Evolutionary conservation across 2,329 filamentous ascomycete species (phyloP).

Genomic region (Ophiostoma novo-ulmi): DNA sequence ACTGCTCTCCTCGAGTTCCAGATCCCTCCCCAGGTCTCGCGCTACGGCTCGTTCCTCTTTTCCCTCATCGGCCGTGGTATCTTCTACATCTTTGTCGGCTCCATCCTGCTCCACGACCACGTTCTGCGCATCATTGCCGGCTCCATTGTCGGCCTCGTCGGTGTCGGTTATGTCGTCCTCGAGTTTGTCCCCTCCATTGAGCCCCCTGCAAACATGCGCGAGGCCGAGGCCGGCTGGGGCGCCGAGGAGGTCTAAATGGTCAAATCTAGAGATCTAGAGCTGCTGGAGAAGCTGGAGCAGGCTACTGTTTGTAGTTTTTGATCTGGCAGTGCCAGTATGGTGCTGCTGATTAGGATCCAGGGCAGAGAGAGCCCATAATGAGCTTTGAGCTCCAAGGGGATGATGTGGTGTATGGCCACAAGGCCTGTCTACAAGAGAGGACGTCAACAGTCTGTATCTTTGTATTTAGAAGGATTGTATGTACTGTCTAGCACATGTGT

Average conservation of each 20-base stretch:
- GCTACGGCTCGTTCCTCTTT: slow-evolving; percentile 97
- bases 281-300: background rate
- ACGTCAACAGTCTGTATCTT: background rate
- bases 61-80: slow-evolving; percentile 92
- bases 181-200: slow-evolving; percentile 76
- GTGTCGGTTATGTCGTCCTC: slow-evolving; percentile 69
- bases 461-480: background rate
- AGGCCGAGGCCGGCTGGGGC: slow-evolving; percentile 69
- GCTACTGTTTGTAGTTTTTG: background rate
- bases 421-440: too few species aligned
- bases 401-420: background rate
- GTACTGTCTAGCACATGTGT: background rate
- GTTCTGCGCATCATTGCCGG: slow-evolving; percentile 71
- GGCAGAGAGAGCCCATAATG: background rate
- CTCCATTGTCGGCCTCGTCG: slow-evolving; percentile 69
- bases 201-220: slow-evolving; percentile 75
- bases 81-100: slow-evolving; percentile 95
- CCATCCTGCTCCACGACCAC: slow-evolving; percentile 66
- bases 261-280: background rate
- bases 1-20: slow-evolving; percentile 82
- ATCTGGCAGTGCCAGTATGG: background rate
- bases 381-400: too few species aligned
- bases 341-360: background rate
- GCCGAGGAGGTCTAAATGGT: slow-evolving; percentile 63
- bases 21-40: slow-evolving; percentile 84